These are phyloP conservation scores for Viola pubescens DNA, from an alignment of 441 rosid genomes.

Conservation along the genomic window DNA sequence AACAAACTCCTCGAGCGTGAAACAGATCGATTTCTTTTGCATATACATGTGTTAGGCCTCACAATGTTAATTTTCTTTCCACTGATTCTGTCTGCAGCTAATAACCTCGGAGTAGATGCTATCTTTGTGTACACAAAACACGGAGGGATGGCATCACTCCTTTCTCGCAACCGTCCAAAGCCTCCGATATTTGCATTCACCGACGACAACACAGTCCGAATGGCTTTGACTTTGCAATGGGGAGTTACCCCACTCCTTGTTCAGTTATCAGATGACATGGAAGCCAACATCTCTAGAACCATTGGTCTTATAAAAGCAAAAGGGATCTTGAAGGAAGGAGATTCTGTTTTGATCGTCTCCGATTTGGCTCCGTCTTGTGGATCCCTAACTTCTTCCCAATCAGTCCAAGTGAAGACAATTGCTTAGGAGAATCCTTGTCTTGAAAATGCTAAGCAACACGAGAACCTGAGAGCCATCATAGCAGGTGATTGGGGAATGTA, in stretches of 20 bases:
- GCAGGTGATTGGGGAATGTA: no score
- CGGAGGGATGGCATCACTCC: constrained; percentile 88
- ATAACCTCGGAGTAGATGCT: constrained; percentile 79
- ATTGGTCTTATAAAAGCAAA: constrained; percentile 69
- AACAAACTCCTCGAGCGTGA: no score
- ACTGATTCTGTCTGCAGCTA: constrained; percentile 46
- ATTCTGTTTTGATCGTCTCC: constrained; percentile 73
- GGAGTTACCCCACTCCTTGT: constrained; percentile 83
- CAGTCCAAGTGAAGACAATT: constrained; percentile 56
- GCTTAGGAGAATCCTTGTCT: constrained; percentile 1
- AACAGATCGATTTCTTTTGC: no score
- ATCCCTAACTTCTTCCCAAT: constrained; percentile 38
- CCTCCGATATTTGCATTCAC: constrained; percentile 94
- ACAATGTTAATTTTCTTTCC: background rate
- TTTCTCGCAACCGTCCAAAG: constrained; percentile 87
- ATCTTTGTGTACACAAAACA: constrained; percentile 84
- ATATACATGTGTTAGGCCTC: background rate
- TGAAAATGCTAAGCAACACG: background rate
- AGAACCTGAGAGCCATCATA: no score
- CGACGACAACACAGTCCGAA: constrained; percentile 44
- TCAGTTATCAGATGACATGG: constrained; percentile 86
- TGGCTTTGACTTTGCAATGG: constrained; percentile 90
- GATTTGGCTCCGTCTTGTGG: constrained; percentile 48
- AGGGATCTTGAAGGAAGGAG: constrained; percentile 84
- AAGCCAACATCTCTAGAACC: constrained; percentile 65